phyloP scores from a whole-genome alignment of 2,329 filamentous ascomycete genomes.

The Dactylellina sp. region DNA sequence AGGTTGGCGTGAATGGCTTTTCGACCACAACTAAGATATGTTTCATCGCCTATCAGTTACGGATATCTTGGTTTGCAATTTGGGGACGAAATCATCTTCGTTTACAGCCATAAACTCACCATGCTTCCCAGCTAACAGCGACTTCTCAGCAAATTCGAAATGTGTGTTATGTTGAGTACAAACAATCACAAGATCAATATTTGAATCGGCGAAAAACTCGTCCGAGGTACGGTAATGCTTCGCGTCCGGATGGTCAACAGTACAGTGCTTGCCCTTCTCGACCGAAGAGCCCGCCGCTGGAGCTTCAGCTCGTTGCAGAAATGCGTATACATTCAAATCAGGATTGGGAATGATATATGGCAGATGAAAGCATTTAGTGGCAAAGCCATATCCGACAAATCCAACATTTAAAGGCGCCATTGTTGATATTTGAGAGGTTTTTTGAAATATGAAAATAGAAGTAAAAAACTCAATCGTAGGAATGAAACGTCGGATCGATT shows the following conservation, averaged over 20 bases:
- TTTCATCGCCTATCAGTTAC: no score
- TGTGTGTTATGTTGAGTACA: constrained; percentile 62
- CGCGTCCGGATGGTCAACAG: constrained; percentile 65
- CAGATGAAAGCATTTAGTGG: constrained; percentile 67
- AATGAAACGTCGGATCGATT: not conserved
- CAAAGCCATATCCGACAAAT: constrained; percentile 68
- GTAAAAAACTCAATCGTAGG: no score
- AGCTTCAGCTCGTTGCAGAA: constrained; percentile 66
- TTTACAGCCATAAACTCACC: constrained; percentile 29
- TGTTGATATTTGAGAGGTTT: not conserved
- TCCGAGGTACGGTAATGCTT: constrained; percentile 62
- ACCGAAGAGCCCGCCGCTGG: constrained; percentile 28
- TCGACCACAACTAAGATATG: constrained; percentile 62
- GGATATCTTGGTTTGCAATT: no score
- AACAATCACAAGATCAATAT: constrained; percentile 63
- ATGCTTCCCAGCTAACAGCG: constrained; percentile 63
- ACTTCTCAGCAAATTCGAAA: constrained; percentile 61
- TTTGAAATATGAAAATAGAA: no score
- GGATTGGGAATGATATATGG: constrained; percentile 68
- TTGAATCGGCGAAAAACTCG: constrained; percentile 62
- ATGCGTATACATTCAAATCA: constrained; percentile 67
- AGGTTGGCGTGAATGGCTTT: constrained; percentile 63
- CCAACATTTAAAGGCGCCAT: constrained; percentile 65
- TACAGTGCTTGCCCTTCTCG: constrained; percentile 63
- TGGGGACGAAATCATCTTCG: not conserved